A percentile compares a stretch with the other conserved stretches of the same genome.
phyloP scores from a whole-genome alignment of 306 rosid genomes.

The Macrotyloma uniflorum region DNA sequence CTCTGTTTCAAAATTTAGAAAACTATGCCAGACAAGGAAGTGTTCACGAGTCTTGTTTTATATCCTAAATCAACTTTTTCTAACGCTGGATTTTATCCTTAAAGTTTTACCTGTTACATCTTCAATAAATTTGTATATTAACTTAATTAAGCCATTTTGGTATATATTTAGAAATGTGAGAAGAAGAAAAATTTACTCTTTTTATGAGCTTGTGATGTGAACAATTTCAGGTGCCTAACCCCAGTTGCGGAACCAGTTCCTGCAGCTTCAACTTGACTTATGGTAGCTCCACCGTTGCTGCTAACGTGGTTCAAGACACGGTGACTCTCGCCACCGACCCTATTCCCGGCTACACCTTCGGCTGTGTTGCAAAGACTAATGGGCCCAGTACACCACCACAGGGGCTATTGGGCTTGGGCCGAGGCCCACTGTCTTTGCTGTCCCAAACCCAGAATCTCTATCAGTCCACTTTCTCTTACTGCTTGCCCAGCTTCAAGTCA shows the following conservation, averaged over 20 bases:
- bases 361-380: slow-evolving; percentile 69
- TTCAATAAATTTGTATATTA: too few species aligned
- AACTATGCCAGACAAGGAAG: slow-evolving; percentile 15
- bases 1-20: slow-evolving; percentile 23
- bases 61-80: neutral
- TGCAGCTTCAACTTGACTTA: slow-evolving; percentile 84
- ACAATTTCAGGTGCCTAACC: slow-evolving; percentile 76
- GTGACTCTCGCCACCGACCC: slow-evolving; percentile 74
- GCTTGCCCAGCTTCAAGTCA: slow-evolving; percentile 88
- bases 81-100: too few species aligned
- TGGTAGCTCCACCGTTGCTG: slow-evolving; percentile 69
- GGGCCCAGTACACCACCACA: slow-evolving; percentile 78
- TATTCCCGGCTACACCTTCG: slow-evolving; percentile 66
- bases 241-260: slow-evolving; percentile 66
- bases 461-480: slow-evolving; percentile 87
- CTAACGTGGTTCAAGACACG: slow-evolving; percentile 72
- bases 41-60: slow-evolving; percentile 49
- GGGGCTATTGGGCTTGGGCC: slow-evolving; percentile 91
- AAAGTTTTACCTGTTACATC: too few species aligned
- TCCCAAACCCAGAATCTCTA: slow-evolving; percentile 82
- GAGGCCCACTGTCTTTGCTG: slow-evolving; percentile 81
- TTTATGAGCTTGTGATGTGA: neutral
- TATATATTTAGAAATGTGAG: too few species aligned
- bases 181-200: too few species aligned
- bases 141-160: too few species aligned